Conservation (phyloP, 495 filamentous ascomycete genomes). For the Extremus antarcticus region DNA sequence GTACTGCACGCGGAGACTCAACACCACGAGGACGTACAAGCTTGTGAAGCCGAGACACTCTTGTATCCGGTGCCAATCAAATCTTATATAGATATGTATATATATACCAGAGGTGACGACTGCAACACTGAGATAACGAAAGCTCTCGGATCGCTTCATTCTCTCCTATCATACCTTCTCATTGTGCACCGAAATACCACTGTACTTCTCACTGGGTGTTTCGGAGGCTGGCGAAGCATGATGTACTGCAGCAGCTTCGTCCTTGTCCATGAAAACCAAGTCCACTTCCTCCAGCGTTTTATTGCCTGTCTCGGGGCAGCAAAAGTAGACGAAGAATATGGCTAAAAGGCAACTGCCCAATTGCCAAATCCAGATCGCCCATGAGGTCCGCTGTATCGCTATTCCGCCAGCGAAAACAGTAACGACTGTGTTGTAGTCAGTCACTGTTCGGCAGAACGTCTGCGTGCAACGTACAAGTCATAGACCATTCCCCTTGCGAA, state of each 20-base stretch:
- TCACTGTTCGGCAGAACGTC: constrained; percentile 23
- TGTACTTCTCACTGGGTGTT: neutral
- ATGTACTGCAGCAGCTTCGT: neutral
- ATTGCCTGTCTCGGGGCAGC: constrained; percentile 1
- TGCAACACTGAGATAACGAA: too few species aligned
- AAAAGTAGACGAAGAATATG: constrained; percentile 3
- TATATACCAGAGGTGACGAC: too few species aligned
- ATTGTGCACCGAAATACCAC: neutral
- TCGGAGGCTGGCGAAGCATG: neutral
- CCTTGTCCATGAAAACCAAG: neutral
- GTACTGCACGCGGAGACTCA: too few species aligned
- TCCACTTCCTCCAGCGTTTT: neutral
- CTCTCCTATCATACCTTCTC: neutral
- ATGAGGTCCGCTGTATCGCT: constrained; percentile 21
- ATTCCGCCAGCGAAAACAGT: constrained; percentile 28
- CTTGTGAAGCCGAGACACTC: too few species aligned
- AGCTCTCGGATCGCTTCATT: too few species aligned
- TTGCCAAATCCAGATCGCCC: constrained; percentile 27
- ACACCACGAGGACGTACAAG: too few species aligned
- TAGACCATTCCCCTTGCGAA: constrained; percentile 22
- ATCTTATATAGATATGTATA: too few species aligned
- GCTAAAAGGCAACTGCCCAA: constrained; percentile 10
- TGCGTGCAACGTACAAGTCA: neutral
- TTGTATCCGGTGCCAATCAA: too few species aligned
- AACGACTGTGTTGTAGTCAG: neutral